phyloP scores from a whole-genome alignment of 2,329 filamentous ascomycete genomes.

The Nothophoma quercina region DNA sequence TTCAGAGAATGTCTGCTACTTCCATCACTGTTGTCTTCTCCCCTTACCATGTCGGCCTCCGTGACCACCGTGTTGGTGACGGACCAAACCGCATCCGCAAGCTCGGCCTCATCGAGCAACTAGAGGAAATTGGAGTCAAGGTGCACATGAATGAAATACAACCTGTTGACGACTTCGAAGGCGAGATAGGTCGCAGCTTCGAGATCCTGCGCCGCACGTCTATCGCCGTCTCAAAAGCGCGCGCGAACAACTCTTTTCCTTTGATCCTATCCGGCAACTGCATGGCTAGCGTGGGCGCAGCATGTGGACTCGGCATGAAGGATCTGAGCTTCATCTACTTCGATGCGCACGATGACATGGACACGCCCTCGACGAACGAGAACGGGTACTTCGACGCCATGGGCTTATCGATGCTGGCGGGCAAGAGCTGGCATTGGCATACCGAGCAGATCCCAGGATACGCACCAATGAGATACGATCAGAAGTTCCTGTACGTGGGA shows the following conservation, averaged over 20 bases:
- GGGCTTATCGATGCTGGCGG: conserved; percentile 49
- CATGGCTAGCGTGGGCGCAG: conserved; percentile 47
- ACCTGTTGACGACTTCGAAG: conserved; percentile 48
- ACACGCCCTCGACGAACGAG: conserved; percentile 45
- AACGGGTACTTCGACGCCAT: conserved; percentile 52
- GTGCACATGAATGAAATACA: conserved; percentile 37
- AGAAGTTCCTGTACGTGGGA: conserved; percentile 28
- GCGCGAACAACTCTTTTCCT: conserved; percentile 43
- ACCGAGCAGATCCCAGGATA: conserved; percentile 42
- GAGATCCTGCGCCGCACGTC: conserved; percentile 52
- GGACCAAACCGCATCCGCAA: conserved; percentile 45
- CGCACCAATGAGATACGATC: conserved; percentile 17
- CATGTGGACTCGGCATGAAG: conserved; percentile 42
- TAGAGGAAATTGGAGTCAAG: conserved; percentile 33
- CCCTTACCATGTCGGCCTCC: conserved; percentile 52
- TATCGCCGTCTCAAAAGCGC: conserved; percentile 37
- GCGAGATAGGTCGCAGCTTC: conserved; percentile 52
- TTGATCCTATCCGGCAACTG: conserved; percentile 53
- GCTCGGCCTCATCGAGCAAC: conserved; percentile 36
- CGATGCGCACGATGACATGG: conserved; percentile 55
- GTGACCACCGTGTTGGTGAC: conserved; percentile 49
- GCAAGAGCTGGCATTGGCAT: conserved; percentile 44
- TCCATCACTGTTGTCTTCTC: no score
- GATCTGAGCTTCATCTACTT: conserved; percentile 52
- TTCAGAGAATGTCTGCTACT: no score